Evolutionary conservation across 106 monocot genomes (phyloP), one percentile per base, ranked within the genome.

Genomic region (Allium fistulosum): DNA sequence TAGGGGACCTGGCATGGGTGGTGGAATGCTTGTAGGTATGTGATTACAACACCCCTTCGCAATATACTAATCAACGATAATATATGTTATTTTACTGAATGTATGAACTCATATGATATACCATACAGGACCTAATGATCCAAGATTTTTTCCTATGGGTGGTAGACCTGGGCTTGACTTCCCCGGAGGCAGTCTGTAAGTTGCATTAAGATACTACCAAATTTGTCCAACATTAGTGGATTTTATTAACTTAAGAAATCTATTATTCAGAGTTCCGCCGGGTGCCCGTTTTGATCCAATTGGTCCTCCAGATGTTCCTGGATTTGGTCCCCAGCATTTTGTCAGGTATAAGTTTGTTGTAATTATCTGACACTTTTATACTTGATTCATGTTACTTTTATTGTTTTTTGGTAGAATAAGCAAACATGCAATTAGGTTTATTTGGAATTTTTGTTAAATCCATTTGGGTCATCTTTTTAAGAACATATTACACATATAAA

Each of bases 11-110:
- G 74, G 79, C 11, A 61, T 72, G 45, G 86, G 81, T 57, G 95
- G 95, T 53, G 68, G 68, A 73, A 88, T 96, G 96, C 84, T 88
- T 53, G 73, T 96, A 28, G 96, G 96, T 96, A 83, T 65, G 79
- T 61, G n/a, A 18, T 66, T 22, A 26, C 11, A 66, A 18, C 1
- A 17, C 5, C 3, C 48, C 37, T 62, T 45, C 11, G 5, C 10
- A 11, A 11, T 62, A 4, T 62, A 37, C 6, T 62, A 62, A 26
- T 26, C 7, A 26, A 28, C 46, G 13, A 37, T 62, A 11, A 37
- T 62, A 17, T 45, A 17, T 62, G 9, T 62, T 26, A 7, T 61
- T 18, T 22, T 51, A 10, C 16, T 22, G 1, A 7, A 22, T 17
- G 17, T 51, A 75, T 77, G 49, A 37, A 5, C 37, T 37, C 37